Base-by-base conservation (phyloP, 2,329 filamentous ascomycete species). In the Endocalyx cinctus region DNA sequence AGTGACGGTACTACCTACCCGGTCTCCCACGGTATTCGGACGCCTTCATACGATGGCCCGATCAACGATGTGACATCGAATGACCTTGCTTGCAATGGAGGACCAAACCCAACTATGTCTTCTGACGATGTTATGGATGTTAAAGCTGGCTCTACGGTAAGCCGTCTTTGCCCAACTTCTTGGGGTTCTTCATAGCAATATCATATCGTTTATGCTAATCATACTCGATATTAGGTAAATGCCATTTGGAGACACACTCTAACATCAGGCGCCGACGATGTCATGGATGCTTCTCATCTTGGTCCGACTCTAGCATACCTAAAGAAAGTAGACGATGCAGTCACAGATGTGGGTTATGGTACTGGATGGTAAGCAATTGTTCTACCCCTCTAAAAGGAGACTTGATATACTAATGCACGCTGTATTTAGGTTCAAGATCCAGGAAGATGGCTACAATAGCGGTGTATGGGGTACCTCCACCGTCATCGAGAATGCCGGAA, bases 181-280 rank as follows among this genome's bases (percentile, higher is more conserved):
- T 26, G 12, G 12, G n/a, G 12, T 26, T 26, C 15, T 14, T 26
- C 6, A 14, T 13, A 26, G 25, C 25, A 26, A 14, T 12, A 6
- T 26, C 12, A 6, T 26, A 26, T 26, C 12, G 6, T 14, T 5
- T 26, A 6, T 6, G n/a, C n/a, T n/a, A n/a, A n/a, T n/a, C n/a
- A n/a, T n/a, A n/a, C n/a, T n/a, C n/a, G n/a, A n/a, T n/a, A 8
- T 4, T 13, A 48, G 45, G 50, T 52, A 18, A 67, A 66, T 19
- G 68, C 72, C 10, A 63, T 73, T 43, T 79, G 74, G 74, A 62
- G 75, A 38, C 71, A 78, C 55, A 77, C 70, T 5, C 57, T 77
- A 20, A 57, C 52, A 5, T 62, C 64, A 6, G 70, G 70, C 20
- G 43, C 62, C 2, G 51, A 57, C 25, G 71, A 79, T 42, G 67